These are phyloP conservation scores for Malassezia obtusa DNA, from an alignment of 1,284 basidiomycete species.

Conservation along the genomic window DNA sequence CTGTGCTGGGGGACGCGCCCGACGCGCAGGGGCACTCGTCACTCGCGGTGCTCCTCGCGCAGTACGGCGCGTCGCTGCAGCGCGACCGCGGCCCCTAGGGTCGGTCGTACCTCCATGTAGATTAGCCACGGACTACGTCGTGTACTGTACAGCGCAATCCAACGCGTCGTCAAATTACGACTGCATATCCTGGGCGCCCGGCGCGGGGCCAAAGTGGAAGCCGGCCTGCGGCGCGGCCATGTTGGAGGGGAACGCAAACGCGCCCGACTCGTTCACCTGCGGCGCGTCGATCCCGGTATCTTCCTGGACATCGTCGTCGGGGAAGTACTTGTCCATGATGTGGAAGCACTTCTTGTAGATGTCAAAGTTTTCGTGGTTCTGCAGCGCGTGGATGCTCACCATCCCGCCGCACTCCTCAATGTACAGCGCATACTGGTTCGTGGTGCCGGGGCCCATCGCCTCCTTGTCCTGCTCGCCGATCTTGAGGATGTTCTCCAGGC, in stretches of 20 bases:
- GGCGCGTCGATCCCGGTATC: conserved; percentile 64
- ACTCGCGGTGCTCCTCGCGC: conserved; percentile 1
- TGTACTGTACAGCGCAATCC: conserved; percentile 12
- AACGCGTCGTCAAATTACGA: conserved; percentile 15
- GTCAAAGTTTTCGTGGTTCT: conserved; percentile 98
- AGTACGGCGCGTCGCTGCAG: conserved; percentile 1
- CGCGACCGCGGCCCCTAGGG: background rate
- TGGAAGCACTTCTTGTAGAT: conserved; percentile 99
- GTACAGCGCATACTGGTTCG: conserved; percentile 85
- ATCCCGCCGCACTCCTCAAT: conserved; percentile 96
- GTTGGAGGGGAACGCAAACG: conserved; percentile 62
- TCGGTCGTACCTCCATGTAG: background rate
- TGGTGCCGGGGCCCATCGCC: conserved; percentile 67
- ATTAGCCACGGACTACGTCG: background rate
- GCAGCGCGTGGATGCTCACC: conserved; percentile 90
- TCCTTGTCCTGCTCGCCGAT: conserved; percentile 94
- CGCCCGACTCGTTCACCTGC: conserved; percentile 71
- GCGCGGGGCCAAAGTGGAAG: conserved; percentile 39
- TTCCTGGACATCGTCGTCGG: conserved; percentile 52
- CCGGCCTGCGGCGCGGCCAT: conserved; percentile 42
- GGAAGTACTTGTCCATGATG: conserved; percentile 55
- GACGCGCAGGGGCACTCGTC: background rate
- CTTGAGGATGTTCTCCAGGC: conserved; percentile 96
- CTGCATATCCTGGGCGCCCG: conserved; percentile 29
- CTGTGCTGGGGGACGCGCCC: background rate